phyloP scores from a whole-genome alignment of 257 asterid genomes.

The Ophiorrhiza pumila region DNA sequence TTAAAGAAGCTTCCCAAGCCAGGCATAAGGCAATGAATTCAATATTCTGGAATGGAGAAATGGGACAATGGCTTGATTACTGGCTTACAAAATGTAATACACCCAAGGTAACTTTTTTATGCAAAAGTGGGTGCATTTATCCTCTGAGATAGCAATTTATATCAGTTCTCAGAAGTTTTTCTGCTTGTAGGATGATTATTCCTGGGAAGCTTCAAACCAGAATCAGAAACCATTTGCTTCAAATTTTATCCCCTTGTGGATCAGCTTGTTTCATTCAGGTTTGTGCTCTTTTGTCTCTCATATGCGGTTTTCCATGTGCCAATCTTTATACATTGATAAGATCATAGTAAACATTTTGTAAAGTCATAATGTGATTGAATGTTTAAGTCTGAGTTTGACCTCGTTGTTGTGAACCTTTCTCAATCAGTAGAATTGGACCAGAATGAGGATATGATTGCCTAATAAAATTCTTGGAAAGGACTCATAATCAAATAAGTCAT shows the following conservation, averaged over 20 bases:
- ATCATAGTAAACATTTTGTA: too few relatives aligned
- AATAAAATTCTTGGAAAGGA: background rate
- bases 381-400: background rate
- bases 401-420: background rate
- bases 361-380: background rate
- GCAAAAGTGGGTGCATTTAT: background rate
- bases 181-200: constrained; percentile 39
- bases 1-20: constrained; percentile 50
- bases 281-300: constrained; percentile 7
- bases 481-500: background rate
- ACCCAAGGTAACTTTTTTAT: constrained; percentile 31
- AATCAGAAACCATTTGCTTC: constrained; percentile 61
- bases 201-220: constrained; percentile 60
- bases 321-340: background rate
- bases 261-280: constrained; percentile 64
- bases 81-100: constrained; percentile 44
- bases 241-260: constrained; percentile 85
- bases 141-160: background rate
- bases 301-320: background rate
- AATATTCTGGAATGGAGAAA: constrained; percentile 64
- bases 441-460: background rate
- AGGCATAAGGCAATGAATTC: constrained; percentile 64
- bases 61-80: constrained; percentile 89
- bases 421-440: background rate
- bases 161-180: background rate